These are phyloP conservation scores for Candida piceae DNA, from an alignment of 805 yeast genomes.

Conservation along the genomic window DNA sequence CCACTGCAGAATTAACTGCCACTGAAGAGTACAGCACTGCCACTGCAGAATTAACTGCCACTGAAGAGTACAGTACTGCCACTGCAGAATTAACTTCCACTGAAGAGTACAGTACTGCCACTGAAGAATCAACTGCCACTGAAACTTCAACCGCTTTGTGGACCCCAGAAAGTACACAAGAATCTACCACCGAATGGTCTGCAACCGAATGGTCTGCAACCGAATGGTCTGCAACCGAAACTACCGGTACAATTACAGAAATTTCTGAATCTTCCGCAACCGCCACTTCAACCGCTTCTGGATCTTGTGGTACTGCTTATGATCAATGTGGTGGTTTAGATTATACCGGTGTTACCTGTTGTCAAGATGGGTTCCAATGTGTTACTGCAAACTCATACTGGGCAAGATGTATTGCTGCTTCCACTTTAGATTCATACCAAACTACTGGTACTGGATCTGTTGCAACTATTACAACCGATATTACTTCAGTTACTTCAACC, in stretches of 20 bases:
- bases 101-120: too few relatives aligned
- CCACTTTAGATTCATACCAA: conserved; percentile 14
- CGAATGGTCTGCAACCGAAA: neutral
- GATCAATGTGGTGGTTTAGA: conserved; percentile 29
- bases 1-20: neutral
- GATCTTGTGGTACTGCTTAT: conserved; percentile 23
- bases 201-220: neutral
- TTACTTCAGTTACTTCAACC: conserved; percentile 6
- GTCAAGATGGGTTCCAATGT: conserved; percentile 22
- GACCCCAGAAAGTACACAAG: conserved; percentile 7
- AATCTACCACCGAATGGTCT: conserved; percentile 5
- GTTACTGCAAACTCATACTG: conserved; percentile 23
- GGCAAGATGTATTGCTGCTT: conserved; percentile 26
- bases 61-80: too few relatives aligned
- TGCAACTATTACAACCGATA: neutral
- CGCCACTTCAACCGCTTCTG: conserved; percentile 5
- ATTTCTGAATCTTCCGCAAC: conserved; percentile 5
- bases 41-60: too few relatives aligned
- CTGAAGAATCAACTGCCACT: neutral
- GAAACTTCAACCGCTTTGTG: conserved; percentile 16
- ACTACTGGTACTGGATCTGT: neutral
- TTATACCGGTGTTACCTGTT: conserved; percentile 24
- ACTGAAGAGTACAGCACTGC: too few relatives aligned
- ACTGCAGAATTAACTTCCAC: too few relatives aligned
- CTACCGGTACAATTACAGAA: conserved; percentile 5